Conservation (phyloP, 2,329 filamentous ascomycete species). For the Phialophora chinensis region DNA sequence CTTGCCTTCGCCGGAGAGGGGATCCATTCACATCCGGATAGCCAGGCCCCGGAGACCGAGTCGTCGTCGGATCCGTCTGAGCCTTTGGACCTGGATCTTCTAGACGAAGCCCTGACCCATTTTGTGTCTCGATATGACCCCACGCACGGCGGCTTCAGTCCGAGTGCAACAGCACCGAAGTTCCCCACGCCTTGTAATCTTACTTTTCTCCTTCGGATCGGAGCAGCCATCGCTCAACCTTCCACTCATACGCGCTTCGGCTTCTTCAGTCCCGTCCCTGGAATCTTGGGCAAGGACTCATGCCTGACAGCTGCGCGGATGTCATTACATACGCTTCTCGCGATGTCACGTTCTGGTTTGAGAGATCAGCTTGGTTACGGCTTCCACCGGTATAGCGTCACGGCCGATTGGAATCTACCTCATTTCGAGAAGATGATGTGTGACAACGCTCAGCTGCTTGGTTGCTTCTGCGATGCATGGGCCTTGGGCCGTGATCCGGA, state of each 20-base stretch:
- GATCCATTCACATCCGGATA: slow-evolving; percentile 56
- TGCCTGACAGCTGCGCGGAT: slow-evolving; percentile 76
- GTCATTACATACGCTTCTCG: slow-evolving; percentile 78
- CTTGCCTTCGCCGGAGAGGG: slow-evolving; percentile 89
- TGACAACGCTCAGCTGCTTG: slow-evolving; percentile 85
- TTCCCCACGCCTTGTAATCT: slow-evolving; percentile 89
- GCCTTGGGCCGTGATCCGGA: slow-evolving; percentile 70
- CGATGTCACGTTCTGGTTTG: slow-evolving; percentile 75
- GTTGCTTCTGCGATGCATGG: slow-evolving; percentile 86
- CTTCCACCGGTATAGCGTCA: slow-evolving; percentile 86
- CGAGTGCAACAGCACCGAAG: slow-evolving; percentile 67
- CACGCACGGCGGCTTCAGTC: slow-evolving; percentile 78
- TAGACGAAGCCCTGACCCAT: slow-evolving; percentile 86
- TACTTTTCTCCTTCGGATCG: slow-evolving; percentile 77
- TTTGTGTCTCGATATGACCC: slow-evolving; percentile 82
- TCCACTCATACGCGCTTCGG: slow-evolving; percentile 39
- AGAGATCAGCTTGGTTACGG: slow-evolving; percentile 79
- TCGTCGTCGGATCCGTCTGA: slow-evolving; percentile 59
- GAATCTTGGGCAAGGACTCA: slow-evolving; percentile 86
- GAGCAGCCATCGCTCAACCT: slow-evolving; percentile 48
- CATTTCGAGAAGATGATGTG: slow-evolving; percentile 98
- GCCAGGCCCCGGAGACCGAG: slow-evolving; percentile 39
- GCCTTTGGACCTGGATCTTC: slow-evolving; percentile 82
- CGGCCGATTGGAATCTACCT: slow-evolving; percentile 87
- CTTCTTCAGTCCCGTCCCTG: slow-evolving; percentile 74